Evolutionary conservation across 2,329 filamentous ascomycete genomes (phyloP).

Genomic region (Aureobasidium sp.): DNA sequence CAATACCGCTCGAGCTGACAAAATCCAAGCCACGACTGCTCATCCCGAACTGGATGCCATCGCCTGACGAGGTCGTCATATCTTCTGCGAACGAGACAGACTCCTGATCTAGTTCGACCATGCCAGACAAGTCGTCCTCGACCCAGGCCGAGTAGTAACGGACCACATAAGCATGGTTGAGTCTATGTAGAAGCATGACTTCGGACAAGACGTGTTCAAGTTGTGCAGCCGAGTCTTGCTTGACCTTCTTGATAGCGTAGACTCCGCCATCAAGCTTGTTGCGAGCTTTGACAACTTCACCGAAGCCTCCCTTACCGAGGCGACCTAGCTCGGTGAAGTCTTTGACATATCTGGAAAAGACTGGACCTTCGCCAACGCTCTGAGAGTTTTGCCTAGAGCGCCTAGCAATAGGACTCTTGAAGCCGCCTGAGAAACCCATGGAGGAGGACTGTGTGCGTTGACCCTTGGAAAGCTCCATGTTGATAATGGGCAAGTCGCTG

Average conservation of each 20-base stretch:
- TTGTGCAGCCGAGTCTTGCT: constrained; percentile 62
- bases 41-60: constrained; percentile 27
- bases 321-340: constrained; percentile 88
- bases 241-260: constrained; percentile 96
- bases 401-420: constrained; percentile 22
- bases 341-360: constrained; percentile 66
- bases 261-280: constrained; percentile 90
- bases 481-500: constrained; percentile 40
- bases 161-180: constrained; percentile 83
- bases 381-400: constrained; percentile 29
- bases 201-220: constrained; percentile 78
- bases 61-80: neutral
- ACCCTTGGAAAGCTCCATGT: neutral
- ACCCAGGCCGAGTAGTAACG: constrained; percentile 96
- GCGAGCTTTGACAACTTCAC: constrained; percentile 89
- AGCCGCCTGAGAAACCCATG: constrained; percentile 18
- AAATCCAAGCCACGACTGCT: constrained; percentile 85
- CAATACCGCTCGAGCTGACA: constrained; percentile 74
- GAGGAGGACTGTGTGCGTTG: constrained; percentile 16
- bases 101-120: constrained; percentile 8
- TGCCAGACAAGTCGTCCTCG: constrained; percentile 52
- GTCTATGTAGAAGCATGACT: constrained; percentile 80
- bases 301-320: constrained; percentile 89
- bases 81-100: constrained; percentile 7
- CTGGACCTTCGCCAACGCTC: constrained; percentile 21